These are phyloP conservation scores for Cerrena zonata DNA, from an alignment of 1,284 basidiomycete genomes.

Conservation along the genomic window DNA sequence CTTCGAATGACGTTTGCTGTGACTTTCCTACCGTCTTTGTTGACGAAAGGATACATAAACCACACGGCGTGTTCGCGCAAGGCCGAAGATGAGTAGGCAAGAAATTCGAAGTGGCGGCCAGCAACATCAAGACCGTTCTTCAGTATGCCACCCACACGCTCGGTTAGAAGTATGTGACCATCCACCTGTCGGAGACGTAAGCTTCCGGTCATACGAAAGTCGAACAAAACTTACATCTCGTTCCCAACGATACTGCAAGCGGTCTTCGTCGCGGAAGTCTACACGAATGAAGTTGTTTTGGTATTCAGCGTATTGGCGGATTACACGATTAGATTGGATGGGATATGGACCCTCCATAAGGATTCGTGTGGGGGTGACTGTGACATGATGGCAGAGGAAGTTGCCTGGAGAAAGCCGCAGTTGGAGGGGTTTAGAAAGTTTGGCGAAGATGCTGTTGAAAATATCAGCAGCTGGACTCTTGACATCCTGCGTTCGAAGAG, in stretches of 20 bases:
- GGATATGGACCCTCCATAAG: constrained; percentile 67
- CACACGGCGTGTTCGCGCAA: constrained; percentile 71
- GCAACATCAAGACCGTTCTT: constrained; percentile 64
- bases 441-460: constrained; percentile 27
- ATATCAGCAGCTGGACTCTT: constrained; percentile 43
- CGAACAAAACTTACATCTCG: constrained; percentile 32
- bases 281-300: constrained; percentile 69
- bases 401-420: constrained; percentile 25
- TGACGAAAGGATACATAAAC: constrained; percentile 61
- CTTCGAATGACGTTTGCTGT: constrained; percentile 53
- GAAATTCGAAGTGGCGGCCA: constrained; percentile 63
- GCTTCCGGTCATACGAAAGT: background rate
- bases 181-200: constrained; percentile 36
- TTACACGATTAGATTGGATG: constrained; percentile 60
- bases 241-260: constrained; percentile 61
- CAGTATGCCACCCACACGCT: constrained; percentile 59
- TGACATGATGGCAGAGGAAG: constrained; percentile 58
- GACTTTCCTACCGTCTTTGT: constrained; percentile 38
- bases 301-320: constrained; percentile 54
- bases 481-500: constrained; percentile 35
- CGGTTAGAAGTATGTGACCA: constrained; percentile 46
- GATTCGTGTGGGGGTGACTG: constrained; percentile 66
- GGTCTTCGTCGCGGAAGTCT: constrained; percentile 74
- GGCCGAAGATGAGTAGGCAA: constrained; percentile 70
- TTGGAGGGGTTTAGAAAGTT: constrained; percentile 9